Evolutionary conservation across 2,329 filamentous ascomycete species (phyloP).

Genomic region (Pyrenophora tritici-repentis): DNA sequence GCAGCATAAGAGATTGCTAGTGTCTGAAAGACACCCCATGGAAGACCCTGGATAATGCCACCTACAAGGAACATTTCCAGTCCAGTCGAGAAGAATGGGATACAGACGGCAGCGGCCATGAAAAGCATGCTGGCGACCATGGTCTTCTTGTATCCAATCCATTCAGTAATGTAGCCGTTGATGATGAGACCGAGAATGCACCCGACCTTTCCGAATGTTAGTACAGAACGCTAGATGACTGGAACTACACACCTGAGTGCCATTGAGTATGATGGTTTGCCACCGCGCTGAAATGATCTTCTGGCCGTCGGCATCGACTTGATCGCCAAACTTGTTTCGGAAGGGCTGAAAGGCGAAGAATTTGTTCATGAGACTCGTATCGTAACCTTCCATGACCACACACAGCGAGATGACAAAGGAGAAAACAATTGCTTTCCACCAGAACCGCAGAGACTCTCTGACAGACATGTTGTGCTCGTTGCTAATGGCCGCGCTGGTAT

Average conservation of each 20-base stretch:
- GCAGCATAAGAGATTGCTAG: constrained; percentile 32
- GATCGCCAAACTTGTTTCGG: constrained; percentile 48
- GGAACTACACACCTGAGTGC: constrained; percentile 41
- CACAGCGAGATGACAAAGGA: constrained; percentile 81
- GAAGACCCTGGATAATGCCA: constrained; percentile 54
- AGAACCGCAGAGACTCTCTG: constrained; percentile 73
- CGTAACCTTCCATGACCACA: constrained; percentile 88
- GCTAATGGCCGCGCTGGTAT: constrained; percentile 40
- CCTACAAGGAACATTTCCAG: constrained; percentile 65
- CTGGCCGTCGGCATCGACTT: constrained; percentile 38
- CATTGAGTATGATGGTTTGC: constrained; percentile 52
- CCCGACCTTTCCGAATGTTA: constrained; percentile 40
- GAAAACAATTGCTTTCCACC: constrained; percentile 83
- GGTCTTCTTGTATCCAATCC: constrained; percentile 45
- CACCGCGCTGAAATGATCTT: constrained; percentile 49
- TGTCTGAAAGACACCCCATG: constrained; percentile 51
- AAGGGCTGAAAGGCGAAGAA: constrained; percentile 62
- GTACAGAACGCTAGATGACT: not conserved
- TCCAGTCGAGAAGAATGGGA: constrained; percentile 33
- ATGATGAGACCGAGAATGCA: constrained; percentile 50
- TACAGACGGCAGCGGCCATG: constrained; percentile 31
- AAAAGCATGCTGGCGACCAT: constrained; percentile 32
- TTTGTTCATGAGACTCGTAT: constrained; percentile 77
- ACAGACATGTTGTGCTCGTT: constrained; percentile 58
- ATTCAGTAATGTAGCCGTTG: constrained; percentile 51